Conservation (phyloP, 2,329 filamentous ascomycete genomes). For the Blastomyces silverae region DNA sequence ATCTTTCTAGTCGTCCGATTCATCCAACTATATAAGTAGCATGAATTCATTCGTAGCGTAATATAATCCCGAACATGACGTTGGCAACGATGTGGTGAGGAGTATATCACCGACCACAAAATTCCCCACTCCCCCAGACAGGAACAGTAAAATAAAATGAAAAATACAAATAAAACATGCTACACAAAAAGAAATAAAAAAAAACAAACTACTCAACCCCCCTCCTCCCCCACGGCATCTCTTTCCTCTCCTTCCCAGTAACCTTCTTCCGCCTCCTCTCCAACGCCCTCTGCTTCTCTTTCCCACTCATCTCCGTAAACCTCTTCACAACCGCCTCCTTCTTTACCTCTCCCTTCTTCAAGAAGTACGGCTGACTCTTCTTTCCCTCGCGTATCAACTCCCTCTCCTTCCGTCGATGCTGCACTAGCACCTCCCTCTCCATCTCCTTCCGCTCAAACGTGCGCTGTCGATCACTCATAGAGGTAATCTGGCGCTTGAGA, state of each 20-base stretch:
- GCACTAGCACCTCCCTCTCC: constrained; percentile 60
- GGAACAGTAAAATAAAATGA: neutral
- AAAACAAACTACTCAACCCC: constrained; percentile 23
- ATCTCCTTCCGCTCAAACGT: constrained; percentile 63
- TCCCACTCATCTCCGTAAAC: constrained; percentile 76
- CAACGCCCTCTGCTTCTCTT: constrained; percentile 75
- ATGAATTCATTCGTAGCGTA: neutral
- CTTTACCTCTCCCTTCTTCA: constrained; percentile 91
- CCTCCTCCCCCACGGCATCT: constrained; percentile 55
- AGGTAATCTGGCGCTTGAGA: constrained; percentile 65
- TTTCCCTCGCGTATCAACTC: constrained; percentile 81
- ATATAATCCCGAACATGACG: neutral
- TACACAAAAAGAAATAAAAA: neutral
- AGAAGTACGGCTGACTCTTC: constrained; percentile 68
- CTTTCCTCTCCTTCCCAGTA: constrained; percentile 74
- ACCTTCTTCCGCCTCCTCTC: constrained; percentile 87
- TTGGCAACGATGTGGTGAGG: neutral
- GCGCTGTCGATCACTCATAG: constrained; percentile 72
- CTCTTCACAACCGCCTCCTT: constrained; percentile 71
- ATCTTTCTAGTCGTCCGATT: neutral
- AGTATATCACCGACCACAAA: neutral
- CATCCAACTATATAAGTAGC: neutral
- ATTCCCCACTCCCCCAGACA: neutral
- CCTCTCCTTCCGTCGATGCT: constrained; percentile 77
- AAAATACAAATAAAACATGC: neutral